These are phyloP conservation scores for Paradendryphiella salina DNA, from an alignment of 2,329 filamentous ascomycete species.

Conservation along the genomic window DNA sequence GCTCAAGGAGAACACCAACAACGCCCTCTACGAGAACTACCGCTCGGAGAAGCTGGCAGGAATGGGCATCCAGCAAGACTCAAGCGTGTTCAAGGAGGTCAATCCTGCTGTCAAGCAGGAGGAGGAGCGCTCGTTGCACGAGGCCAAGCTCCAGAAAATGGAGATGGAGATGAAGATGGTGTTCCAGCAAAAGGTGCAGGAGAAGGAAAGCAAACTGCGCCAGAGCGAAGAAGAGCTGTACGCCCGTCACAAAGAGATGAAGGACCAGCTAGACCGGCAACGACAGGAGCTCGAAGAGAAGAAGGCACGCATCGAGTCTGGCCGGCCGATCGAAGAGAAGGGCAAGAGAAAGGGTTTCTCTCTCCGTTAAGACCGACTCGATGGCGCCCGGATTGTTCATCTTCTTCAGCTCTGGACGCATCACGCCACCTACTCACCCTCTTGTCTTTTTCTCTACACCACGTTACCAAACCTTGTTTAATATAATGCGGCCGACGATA, in stretches of 20 bases:
- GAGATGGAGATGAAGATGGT: slow-evolving; percentile 99
- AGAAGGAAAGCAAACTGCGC: slow-evolving; percentile 99
- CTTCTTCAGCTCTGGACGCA: slow-evolving; percentile 26
- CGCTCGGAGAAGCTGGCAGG: slow-evolving; percentile 97
- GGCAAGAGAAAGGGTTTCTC: slow-evolving; percentile 99
- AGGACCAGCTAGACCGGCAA: slow-evolving; percentile 97
- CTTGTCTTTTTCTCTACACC: slow-evolving; percentile 42
- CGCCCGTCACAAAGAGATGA: slow-evolving; percentile 98
- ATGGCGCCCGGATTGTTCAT: slow-evolving; percentile 15
- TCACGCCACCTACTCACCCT: slow-evolving; percentile 34
- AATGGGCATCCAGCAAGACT: slow-evolving; percentile 98
- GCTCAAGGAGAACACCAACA: slow-evolving; percentile 99
- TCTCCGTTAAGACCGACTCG: slow-evolving; percentile 68
- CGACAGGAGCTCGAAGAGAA: slow-evolving; percentile 96
- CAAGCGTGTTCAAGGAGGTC: slow-evolving; percentile 99
- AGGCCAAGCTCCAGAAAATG: slow-evolving; percentile 99
- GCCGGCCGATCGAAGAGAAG: slow-evolving; percentile 94
- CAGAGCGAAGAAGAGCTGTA: slow-evolving; percentile 99
- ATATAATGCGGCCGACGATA: slow-evolving; percentile 47
- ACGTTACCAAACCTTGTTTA: slow-evolving; percentile 49
- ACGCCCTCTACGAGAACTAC: slow-evolving; percentile 98
- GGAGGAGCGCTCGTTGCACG: slow-evolving; percentile 95
- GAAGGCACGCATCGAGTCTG: slow-evolving; percentile 93
- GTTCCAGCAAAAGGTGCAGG: slow-evolving; percentile 99
- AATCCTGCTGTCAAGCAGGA: slow-evolving; percentile 99